Percentiles rank a stretch among this genome's conserved stretches.
Conservation (phyloP, 208 protist species). For the Herpetomonas samuelpessoai region DNA sequence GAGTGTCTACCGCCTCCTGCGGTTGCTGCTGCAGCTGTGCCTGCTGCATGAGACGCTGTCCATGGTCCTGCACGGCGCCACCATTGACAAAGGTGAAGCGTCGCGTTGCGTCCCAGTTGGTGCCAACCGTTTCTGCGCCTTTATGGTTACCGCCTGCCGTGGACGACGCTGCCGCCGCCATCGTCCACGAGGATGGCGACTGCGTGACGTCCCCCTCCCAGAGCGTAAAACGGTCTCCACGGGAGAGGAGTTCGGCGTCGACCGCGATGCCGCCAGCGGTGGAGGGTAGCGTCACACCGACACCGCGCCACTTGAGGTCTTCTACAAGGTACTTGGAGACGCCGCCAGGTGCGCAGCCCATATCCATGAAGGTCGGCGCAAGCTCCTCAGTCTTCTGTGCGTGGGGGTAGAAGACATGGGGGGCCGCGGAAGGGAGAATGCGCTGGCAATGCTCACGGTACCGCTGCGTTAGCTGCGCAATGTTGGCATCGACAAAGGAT, state of each 20-base stretch:
- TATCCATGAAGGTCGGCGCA: slow-evolving; percentile 54
- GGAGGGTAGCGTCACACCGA: slow-evolving; percentile 59
- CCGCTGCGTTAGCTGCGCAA: slow-evolving; percentile 37
- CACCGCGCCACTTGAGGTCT: slow-evolving; percentile 58
- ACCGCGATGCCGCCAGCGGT: slow-evolving; percentile 54
- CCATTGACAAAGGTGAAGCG: slow-evolving; percentile 74
- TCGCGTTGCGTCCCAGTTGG: not conserved
- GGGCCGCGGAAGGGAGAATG: slow-evolving; percentile 24
- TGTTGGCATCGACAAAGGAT: slow-evolving; percentile 41
- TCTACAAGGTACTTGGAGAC: slow-evolving; percentile 63
- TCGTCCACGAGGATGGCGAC: slow-evolving; percentile 18
- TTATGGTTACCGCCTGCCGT: slow-evolving; percentile 7
- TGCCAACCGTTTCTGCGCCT: not conserved
- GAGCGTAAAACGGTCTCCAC: slow-evolving; percentile 16
- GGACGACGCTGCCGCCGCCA: slow-evolving; percentile 1
- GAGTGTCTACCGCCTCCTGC: not conserved
- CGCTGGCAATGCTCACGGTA: slow-evolving; percentile 56
- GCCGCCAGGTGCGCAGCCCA: slow-evolving; percentile 71
- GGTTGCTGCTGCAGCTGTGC: not conserved
- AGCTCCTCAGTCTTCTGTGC: not conserved
- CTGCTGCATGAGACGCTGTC: slow-evolving; percentile 39
- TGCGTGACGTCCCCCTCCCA: slow-evolving; percentile 37
- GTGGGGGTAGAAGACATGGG: slow-evolving; percentile 10
- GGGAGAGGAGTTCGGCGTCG: slow-evolving; percentile 20
- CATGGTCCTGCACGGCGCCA: slow-evolving; percentile 78